Evolutionary conservation across 73 alveolate genomes (phyloP).

Genomic region (Tetrahymena thermophila): DNA sequence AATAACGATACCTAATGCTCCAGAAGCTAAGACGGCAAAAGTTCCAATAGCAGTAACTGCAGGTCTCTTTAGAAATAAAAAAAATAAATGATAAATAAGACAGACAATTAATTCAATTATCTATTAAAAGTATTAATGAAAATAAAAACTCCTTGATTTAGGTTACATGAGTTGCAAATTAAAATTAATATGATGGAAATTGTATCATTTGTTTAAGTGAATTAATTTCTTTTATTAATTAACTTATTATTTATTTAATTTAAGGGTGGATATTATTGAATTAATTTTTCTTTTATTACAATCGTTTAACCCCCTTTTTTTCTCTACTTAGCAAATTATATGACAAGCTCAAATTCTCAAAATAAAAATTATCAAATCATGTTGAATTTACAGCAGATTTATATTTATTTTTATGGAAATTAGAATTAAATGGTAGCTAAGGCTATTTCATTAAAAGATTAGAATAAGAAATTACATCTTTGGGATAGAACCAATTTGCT

Average conservation of each 20-base stretch:
- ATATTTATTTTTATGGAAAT: background rate
- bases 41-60: background rate
- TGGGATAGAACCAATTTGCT: conserved; percentile 58
- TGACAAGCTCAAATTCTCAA: no score
- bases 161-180: background rate
- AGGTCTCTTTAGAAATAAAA: background rate
- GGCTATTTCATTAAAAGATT: background rate
- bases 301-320: background rate
- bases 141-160: background rate
- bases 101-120: no score
- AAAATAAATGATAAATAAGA: background rate
- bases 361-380: no score
- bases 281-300: background rate
- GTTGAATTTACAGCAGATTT: background rate
- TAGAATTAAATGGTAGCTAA: background rate
- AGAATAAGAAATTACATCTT: conserved; percentile 32
- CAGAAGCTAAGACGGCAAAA: background rate
- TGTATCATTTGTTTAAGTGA: background rate
- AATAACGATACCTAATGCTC: conserved; percentile 14
- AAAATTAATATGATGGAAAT: background rate
- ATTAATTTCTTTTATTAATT: background rate
- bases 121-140: background rate
- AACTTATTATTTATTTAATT: background rate
- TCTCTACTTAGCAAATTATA: no score
- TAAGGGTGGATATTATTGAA: background rate